Conservation (phyloP, 2,329 filamentous ascomycete genomes). For the Colletotrichum acutatum region DNA sequence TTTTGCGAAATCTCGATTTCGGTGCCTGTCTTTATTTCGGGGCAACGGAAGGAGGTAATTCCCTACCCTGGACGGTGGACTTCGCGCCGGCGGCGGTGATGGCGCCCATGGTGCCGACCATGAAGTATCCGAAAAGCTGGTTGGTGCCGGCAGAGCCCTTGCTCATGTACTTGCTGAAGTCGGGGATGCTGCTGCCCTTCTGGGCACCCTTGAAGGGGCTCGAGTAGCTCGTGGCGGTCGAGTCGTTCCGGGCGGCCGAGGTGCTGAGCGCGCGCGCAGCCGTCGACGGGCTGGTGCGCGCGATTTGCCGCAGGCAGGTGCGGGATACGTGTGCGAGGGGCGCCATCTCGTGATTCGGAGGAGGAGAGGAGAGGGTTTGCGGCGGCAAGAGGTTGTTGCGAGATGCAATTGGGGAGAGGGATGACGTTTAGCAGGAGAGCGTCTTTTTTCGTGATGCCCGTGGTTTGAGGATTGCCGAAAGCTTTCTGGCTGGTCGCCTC, state of each 20-base stretch:
- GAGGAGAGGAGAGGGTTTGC: slow-evolving; percentile 35
- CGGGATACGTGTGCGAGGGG: slow-evolving; percentile 76
- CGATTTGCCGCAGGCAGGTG: slow-evolving; percentile 72
- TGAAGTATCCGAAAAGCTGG: slow-evolving; percentile 96
- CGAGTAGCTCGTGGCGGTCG: slow-evolving; percentile 60
- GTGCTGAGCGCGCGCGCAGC: slow-evolving; percentile 67
- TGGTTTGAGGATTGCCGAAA: slow-evolving; percentile 43
- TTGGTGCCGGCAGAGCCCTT: slow-evolving; percentile 76
- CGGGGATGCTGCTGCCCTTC: slow-evolving; percentile 79
- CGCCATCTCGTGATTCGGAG: slow-evolving; percentile 64
- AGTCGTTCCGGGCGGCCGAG: slow-evolving; percentile 59
- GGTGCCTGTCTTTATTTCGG: neutral
- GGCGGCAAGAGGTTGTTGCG: slow-evolving; percentile 21
- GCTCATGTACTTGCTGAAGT: slow-evolving; percentile 89
- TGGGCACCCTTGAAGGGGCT: slow-evolving; percentile 73
- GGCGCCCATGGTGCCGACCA: slow-evolving; percentile 95
- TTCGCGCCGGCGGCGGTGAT: slow-evolving; percentile 94
- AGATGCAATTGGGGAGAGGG: slow-evolving; percentile 36
- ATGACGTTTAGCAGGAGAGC: slow-evolving; percentile 36
- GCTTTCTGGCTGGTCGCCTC: slow-evolving; percentile 35
- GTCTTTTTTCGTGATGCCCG: slow-evolving; percentile 39
- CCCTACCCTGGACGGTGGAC: slow-evolving; percentile 96
- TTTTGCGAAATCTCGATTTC: too few relatives aligned
- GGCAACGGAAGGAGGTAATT: slow-evolving; percentile 2
- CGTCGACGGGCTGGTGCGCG: slow-evolving; percentile 51